Base-by-base conservation (phyloP, 257 asterid genomes). In the Ajuga chamaepitys region DNA sequence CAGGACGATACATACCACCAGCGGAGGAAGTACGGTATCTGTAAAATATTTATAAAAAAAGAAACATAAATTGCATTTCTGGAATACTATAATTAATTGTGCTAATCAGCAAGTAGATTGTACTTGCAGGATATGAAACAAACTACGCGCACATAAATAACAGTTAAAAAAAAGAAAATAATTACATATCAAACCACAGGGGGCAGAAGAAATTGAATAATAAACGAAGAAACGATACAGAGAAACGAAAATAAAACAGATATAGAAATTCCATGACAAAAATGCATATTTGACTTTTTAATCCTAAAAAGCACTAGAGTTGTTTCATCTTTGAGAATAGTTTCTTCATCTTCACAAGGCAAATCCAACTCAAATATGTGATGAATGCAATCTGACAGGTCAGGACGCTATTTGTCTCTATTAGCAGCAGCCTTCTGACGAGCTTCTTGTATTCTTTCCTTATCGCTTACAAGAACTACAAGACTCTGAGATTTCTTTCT, bases 401-500 rank as follows among this genome's bases (percentile, higher is more conserved):
- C n/a, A n/a, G n/a, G n/a, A 72, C 98, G n/a, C 73, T 82, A 94
- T 97, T 88, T 94, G 63, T 88, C 99, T 78, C 88, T 77, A 67
- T 80, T 90, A 32, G 91, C 72, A 62, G 97, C 95, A 72, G 99
- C 99, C 86, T 94, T 94, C 67, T 81, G 86, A 58, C 96, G 95
- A 74, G 82, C 95, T 88, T 90, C 96, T 77, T 83, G 93, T 75
- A 90, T 88, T 74, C 89, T 85, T 60, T 90, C 99, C 81, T 94
- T 94, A 75, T 94, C 97, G 80, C 90, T 94, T 60, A 90, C 96
- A 59, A 94, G 90, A 64, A 82, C 88, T 35, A 94, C 95, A 64
- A 94, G 86, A 79, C 88, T 77, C 74, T 94, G 99, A 75, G 96
- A 86, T 82, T 94, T 94, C 85, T 82, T 94, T 69, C 99, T 82